Evolutionary conservation across 257 asterid genomes (phyloP).

Genomic region (Penstemon eatonii): DNA sequence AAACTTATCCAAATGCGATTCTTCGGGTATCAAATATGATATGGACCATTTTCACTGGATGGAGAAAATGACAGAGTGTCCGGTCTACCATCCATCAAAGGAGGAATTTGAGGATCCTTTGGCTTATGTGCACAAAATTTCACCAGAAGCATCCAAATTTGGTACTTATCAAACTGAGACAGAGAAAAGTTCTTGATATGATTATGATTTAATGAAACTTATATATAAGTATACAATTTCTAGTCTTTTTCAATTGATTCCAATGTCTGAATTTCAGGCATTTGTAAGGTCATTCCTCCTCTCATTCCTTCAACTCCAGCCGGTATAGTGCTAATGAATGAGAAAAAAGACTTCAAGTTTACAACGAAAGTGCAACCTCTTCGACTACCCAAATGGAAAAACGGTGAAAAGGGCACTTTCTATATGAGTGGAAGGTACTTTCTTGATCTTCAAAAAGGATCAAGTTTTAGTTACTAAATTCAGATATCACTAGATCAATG

Average conservation of each 20-base stretch:
- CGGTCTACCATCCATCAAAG: constrained; percentile 42
- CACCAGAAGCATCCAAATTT: constrained; percentile 48
- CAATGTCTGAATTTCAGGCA: constrained; percentile 33
- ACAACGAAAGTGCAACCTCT: constrained; percentile 45
- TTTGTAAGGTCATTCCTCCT: constrained; percentile 48
- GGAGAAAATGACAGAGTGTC: constrained; percentile 34
- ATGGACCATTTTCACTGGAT: constrained; percentile 29
- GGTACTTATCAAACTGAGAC: constrained; percentile 26
- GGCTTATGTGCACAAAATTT: constrained; percentile 36
- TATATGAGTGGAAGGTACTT: constrained; percentile 34
- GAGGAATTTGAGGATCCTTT: constrained; percentile 50
- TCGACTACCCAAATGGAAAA: constrained; percentile 37
- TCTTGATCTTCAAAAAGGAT: not conserved
- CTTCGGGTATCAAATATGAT: constrained; percentile 4
- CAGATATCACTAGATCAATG: no score
- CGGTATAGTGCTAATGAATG: constrained; percentile 38
- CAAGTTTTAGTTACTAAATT: not conserved
- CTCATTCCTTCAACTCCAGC: constrained; percentile 36
- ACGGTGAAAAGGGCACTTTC: constrained; percentile 35
- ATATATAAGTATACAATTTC: no score
- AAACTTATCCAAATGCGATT: not conserved
- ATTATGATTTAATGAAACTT: no score
- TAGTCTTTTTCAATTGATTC: no score
- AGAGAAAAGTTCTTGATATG: no score
- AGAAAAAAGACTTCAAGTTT: constrained; percentile 37